Evolutionary conservation across 257 asterid species (phyloP).

Genomic region (Thymus mandschuricus): DNA sequence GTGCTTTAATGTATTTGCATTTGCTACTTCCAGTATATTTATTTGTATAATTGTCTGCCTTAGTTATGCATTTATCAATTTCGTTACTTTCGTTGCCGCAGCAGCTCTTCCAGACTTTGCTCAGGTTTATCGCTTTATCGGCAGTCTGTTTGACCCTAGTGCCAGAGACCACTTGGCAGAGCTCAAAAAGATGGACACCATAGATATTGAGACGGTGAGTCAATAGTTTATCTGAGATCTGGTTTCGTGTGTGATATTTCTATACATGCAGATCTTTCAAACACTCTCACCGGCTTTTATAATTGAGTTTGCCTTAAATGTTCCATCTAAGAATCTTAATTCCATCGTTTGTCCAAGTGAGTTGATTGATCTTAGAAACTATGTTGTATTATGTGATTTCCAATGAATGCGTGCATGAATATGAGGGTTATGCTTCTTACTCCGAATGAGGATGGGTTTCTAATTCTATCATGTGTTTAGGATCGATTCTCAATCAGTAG

Average conservation of each 20-base stretch:
- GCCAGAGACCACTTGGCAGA: slow-evolving; percentile 51
- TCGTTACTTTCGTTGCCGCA: slow-evolving; percentile 29
- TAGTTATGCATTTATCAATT: slow-evolving; percentile 6
- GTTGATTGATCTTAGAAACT: neutral
- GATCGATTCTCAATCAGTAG: too few species aligned
- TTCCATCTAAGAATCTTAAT: neutral
- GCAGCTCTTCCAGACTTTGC: slow-evolving; percentile 79
- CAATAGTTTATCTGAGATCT: neutral
- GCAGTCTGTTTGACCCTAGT: slow-evolving; percentile 57
- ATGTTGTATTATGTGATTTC: neutral
- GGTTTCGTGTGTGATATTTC: neutral
- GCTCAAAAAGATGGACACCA: slow-evolving; percentile 63
- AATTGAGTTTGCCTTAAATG: neutral
- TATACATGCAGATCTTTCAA: neutral
- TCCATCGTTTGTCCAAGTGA: neutral
- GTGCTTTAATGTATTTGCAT: slow-evolving; percentile 7
- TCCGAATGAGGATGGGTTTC: too few species aligned
- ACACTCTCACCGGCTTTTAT: neutral
- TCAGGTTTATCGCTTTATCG: slow-evolving; percentile 80
- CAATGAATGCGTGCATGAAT: neutral
- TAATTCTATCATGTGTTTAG: too few species aligned
- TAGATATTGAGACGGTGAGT: slow-evolving; percentile 74
- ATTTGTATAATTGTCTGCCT: neutral
- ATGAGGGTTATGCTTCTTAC: neutral
- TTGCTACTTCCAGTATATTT: neutral